These are phyloP conservation scores for Ophiorrhiza pumila DNA, from an alignment of 257 asterid species.

Conservation along the genomic window DNA sequence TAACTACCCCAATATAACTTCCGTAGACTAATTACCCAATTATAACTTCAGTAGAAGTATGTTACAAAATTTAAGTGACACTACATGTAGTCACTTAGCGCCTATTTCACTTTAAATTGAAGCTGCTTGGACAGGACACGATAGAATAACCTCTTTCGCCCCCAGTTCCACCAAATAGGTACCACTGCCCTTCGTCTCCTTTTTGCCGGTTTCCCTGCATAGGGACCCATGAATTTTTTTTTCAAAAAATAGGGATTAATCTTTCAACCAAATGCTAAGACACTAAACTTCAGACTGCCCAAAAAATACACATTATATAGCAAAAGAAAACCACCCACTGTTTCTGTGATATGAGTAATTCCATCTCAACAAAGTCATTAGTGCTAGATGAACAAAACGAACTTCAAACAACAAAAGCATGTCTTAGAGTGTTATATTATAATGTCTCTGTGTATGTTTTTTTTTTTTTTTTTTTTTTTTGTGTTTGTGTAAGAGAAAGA, in stretches of 20 bases:
- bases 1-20: neutral
- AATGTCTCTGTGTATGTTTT: too few relatives aligned
- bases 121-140: slow-evolving; percentile 44
- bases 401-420: neutral
- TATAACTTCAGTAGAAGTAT: neutral
- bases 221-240: slow-evolving; percentile 17
- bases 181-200: slow-evolving; percentile 37
- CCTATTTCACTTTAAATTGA: slow-evolving; percentile 24
- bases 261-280: neutral
- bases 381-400: neutral
- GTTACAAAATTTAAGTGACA: slow-evolving; percentile 4
- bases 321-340: neutral
- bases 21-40: neutral
- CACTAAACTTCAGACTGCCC: neutral
- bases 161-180: slow-evolving; percentile 82
- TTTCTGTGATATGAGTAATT: neutral
- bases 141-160: slow-evolving; percentile 58
- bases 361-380: neutral
- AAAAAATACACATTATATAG: neutral
- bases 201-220: slow-evolving; percentile 50
- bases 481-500: too few relatives aligned
- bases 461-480: too few relatives aligned
- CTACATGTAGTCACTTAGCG: slow-evolving; percentile 24
- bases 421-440: too few relatives aligned
- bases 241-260: neutral